These are phyloP conservation scores for Crinitomyces ghanaensis DNA, from an alignment of 805 yeast species.

Conservation along the genomic window DNA sequence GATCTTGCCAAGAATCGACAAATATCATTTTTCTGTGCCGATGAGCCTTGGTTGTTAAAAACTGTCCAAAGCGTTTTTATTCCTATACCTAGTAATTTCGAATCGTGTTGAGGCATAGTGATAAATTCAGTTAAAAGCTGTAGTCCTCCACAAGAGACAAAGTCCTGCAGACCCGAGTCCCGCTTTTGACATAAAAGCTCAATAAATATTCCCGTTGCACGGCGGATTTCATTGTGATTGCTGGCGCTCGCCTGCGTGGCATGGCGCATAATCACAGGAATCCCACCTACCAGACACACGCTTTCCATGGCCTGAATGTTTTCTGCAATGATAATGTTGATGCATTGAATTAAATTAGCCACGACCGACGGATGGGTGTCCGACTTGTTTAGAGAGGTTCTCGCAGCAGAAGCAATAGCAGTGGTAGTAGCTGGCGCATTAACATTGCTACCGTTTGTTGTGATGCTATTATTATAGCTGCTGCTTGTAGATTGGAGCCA, in stretches of 20 bases:
- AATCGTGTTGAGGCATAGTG: constrained; percentile 39
- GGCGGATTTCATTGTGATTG: constrained; percentile 10
- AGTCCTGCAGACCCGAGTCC: constrained; percentile 33
- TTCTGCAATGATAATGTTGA: constrained; percentile 6
- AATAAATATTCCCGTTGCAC: constrained; percentile 15
- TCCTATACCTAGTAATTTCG: constrained; percentile 33
- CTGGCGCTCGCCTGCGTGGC: constrained; percentile 13
- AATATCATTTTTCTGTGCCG: constrained; percentile 32
- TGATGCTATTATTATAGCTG: no score
- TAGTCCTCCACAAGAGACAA: constrained; percentile 38
- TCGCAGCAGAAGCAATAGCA: no score
- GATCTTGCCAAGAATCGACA: constrained; percentile 36
- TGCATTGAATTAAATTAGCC: constrained; percentile 6
- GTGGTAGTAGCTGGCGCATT: no score
- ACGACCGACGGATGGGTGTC: constrained; percentile 4
- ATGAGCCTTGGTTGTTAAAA: constrained; percentile 26
- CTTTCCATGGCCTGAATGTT: constrained; percentile 13
- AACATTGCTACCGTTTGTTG: no score
- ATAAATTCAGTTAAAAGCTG: constrained; percentile 34
- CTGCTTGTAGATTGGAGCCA: constrained; percentile 5
- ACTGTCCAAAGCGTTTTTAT: constrained; percentile 33
- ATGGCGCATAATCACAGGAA: constrained; percentile 15
- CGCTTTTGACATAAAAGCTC: constrained; percentile 17
- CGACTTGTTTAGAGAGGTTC: no score
- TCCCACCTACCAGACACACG: constrained; percentile 18